Conservation (phyloP, 805 yeast genomes). For the Brettanomyces anomalus region DNA sequence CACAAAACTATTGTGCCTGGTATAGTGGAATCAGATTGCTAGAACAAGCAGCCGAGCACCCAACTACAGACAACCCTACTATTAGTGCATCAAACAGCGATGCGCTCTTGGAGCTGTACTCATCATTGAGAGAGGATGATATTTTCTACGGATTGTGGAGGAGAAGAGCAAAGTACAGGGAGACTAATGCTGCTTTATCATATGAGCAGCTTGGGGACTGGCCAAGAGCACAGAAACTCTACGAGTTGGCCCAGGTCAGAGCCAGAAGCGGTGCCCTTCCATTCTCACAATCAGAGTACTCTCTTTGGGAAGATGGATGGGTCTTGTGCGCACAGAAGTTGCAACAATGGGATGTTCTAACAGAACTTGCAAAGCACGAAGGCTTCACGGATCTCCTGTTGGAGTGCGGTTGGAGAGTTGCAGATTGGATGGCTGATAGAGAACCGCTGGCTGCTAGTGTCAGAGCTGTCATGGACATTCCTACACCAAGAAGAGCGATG, state of each 20-base stretch:
- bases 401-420: constrained; percentile 99
- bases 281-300: constrained; percentile 89
- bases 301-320: constrained; percentile 99
- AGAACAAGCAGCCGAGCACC: constrained; percentile 37
- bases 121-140: constrained; percentile 85
- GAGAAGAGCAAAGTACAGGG: constrained; percentile 87
- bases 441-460: constrained; percentile 93
- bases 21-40: constrained; percentile 77
- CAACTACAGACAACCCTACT: constrained; percentile 50
- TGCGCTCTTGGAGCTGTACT: constrained; percentile 82
- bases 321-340: constrained; percentile 91
- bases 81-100: constrained; percentile 82
- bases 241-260: constrained; percentile 93
- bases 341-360: constrained; percentile 96
- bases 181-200: constrained; percentile 86
- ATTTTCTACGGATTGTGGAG: constrained; percentile 98
- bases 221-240: constrained; percentile 88
- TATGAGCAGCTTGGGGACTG: constrained; percentile 93
- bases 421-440: constrained; percentile 94
- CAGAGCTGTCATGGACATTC: constrained; percentile 95
- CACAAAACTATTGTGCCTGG: constrained; percentile 85
- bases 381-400: constrained; percentile 89
- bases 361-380: constrained; percentile 95
- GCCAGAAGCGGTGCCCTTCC: constrained; percentile 94
- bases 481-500: constrained; percentile 93